phyloP scores from a whole-genome alignment of 352 stramenopile genomes.

The Phytophthora hibernalis region DNA sequence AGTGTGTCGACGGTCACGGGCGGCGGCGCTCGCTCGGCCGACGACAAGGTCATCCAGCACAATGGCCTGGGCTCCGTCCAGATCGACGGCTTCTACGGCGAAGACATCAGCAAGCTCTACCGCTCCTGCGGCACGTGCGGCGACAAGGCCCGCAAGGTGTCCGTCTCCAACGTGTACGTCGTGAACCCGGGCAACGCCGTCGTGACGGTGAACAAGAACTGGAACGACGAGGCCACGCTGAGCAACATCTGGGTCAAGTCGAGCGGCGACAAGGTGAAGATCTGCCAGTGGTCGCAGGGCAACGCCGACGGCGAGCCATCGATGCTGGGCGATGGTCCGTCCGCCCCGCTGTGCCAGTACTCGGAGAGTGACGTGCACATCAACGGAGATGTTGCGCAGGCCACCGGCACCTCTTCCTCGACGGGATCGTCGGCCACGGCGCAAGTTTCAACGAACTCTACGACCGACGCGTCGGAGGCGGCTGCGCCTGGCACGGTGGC shows the following conservation, averaged over 20 bases:
- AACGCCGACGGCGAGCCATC: slow-evolving; percentile 9
- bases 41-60: too few relatives aligned
- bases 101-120: too few relatives aligned
- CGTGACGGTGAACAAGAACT: too few relatives aligned
- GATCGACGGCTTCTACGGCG: too few relatives aligned
- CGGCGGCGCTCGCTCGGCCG: too few relatives aligned
- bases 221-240: slow-evolving; percentile 20
- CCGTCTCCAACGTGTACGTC: too few relatives aligned
- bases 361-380: slow-evolving; percentile 23
- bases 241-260: slow-evolving; percentile 31
- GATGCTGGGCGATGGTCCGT: slow-evolving; percentile 25
- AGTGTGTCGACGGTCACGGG: too few relatives aligned
- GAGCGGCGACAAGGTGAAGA: slow-evolving; percentile 18
- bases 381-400: slow-evolving; percentile 8
- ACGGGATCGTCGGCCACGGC: slow-evolving; percentile 2
- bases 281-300: slow-evolving; percentile 20
- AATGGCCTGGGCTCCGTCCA: too few relatives aligned
- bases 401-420: not conserved
- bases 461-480: not conserved
- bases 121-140: too few relatives aligned
- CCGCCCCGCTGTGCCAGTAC: slow-evolving; percentile 14
- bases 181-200: too few relatives aligned
- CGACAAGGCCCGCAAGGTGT: too few relatives aligned
- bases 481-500: not conserved
- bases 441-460: not conserved